Evolutionary conservation across 2,329 filamentous ascomycete genomes (phyloP).

Genomic region (Colletotrichum cereale): DNA sequence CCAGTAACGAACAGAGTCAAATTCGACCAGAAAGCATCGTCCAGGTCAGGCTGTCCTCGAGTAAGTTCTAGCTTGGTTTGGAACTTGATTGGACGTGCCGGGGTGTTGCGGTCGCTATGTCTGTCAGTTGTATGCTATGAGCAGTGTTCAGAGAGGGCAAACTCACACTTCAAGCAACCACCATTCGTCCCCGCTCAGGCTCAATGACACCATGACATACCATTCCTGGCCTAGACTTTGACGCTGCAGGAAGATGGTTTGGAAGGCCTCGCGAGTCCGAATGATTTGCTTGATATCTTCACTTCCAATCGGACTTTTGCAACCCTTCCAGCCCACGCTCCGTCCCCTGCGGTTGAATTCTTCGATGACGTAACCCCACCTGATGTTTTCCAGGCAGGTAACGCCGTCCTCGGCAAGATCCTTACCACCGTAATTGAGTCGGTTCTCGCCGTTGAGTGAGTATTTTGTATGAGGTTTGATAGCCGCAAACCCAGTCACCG

Average conservation of each 20-base stretch:
- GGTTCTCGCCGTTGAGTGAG: constrained; percentile 69
- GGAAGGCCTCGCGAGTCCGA: constrained; percentile 73
- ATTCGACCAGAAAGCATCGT: constrained; percentile 65
- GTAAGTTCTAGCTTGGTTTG: constrained; percentile 55
- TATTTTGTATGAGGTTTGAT: constrained; percentile 74
- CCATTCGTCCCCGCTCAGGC: constrained; percentile 81
- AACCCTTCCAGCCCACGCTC: constrained; percentile 73
- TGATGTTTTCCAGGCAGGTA: constrained; percentile 69
- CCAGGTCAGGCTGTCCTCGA: constrained; percentile 58
- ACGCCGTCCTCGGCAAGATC: constrained; percentile 70
- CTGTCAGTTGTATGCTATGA: constrained; percentile 20
- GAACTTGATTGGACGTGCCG: constrained; percentile 44
- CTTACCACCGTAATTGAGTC: constrained; percentile 69
- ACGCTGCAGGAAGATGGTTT: constrained; percentile 77
- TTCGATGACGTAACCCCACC: constrained; percentile 72
- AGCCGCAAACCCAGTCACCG: constrained; percentile 81
- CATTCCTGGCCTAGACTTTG: constrained; percentile 79
- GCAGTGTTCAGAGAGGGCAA: background rate
- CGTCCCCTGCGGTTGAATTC: constrained; percentile 71
- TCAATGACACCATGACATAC: constrained; percentile 78
- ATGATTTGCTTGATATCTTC: constrained; percentile 71
- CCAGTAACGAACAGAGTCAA: constrained; percentile 63
- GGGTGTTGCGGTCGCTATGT: constrained; percentile 46
- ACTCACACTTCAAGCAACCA: constrained; percentile 77
- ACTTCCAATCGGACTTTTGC: constrained; percentile 61